phyloP scores from a whole-genome alignment of 306 rosid species.

The Arachis stenosperma region DNA sequence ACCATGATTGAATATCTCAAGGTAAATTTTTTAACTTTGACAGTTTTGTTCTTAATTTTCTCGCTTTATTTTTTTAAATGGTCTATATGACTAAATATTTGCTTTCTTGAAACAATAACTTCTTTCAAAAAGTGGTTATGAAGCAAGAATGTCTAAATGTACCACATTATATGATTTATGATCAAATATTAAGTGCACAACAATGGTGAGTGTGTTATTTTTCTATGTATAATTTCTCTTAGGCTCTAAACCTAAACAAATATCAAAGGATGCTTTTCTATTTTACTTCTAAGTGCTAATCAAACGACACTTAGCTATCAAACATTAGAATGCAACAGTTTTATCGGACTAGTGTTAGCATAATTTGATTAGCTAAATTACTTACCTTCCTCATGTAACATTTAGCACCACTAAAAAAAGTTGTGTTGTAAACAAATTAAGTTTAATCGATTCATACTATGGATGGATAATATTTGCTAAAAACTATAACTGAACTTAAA shows the following conservation, averaged over 20 bases:
- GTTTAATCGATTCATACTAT: background rate
- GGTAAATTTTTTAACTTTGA: conserved; percentile 51
- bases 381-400: background rate
- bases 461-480: background rate
- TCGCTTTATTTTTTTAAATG: background rate
- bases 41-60: conserved; percentile 26
- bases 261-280: background rate
- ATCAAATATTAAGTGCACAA: conserved; percentile 5
- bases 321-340: background rate
- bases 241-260: background rate
- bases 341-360: conserved; percentile 1
- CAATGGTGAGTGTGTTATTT: background rate
- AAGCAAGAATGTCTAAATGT: conserved; percentile 1
- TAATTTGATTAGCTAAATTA: conserved; percentile 23
- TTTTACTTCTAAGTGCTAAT: background rate
- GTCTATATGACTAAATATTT: background rate
- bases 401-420: background rate
- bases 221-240: background rate
- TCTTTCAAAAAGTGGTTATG: conserved; percentile 1
- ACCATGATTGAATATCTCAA: conserved; percentile 93
- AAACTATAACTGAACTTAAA: background rate
- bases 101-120: background rate
- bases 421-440: background rate
- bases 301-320: background rate
- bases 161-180: background rate